A percentile compares a stretch with the other conserved stretches of the same genome.
phyloP scores from a whole-genome alignment of 345 rosid genomes.

The Arabidopsis thaliana region TAIR10.1 NC_003070.9:21895001-21895500 shows the following conservation, averaged over 20 bases:
- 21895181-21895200: constrained; percentile 83
- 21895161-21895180: constrained; percentile 90
- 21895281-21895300: constrained; percentile 21
- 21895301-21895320: neutral
- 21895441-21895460: constrained; percentile 89
- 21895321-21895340: neutral
- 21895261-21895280: constrained; percentile 14
- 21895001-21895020: constrained; percentile 4
- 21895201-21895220: constrained; percentile 92
- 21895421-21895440: constrained; percentile 95
- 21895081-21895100: constrained; percentile 43
- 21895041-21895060: constrained; percentile 13
- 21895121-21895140: constrained; percentile 91
- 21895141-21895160: constrained; percentile 87
- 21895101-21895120: constrained; percentile 78
- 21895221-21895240: constrained; percentile 38
- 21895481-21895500: constrained; percentile 98
- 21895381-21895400: constrained; percentile 97
- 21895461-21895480: constrained; percentile 94
- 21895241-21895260: constrained; percentile 16
- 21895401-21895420: constrained; percentile 87
- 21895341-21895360: constrained; percentile 50
- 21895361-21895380: constrained; percentile 91
- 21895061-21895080: constrained; percentile 16
- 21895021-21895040: constrained; percentile 16